Percentiles rank a stretch among this genome's conserved stretches.
Evolutionary conservation across 768 basidiomycete genomes (phyloP).

Genomic region (Pleurotus eryngii): DNA sequence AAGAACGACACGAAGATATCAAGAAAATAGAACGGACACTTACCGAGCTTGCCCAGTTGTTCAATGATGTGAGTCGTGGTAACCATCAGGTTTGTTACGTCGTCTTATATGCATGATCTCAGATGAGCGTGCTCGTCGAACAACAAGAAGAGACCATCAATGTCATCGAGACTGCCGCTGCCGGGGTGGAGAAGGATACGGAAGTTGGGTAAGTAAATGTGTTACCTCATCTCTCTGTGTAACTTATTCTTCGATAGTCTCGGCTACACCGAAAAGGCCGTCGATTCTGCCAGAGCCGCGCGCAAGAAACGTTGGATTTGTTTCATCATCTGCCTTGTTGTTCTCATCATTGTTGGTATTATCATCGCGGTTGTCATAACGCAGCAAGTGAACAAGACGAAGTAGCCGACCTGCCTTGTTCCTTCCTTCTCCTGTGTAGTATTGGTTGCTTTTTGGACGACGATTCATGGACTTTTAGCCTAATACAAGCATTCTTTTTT

Average conservation of each 20-base stretch:
- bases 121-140: slow-evolving; percentile 95
- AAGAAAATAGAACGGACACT: slow-evolving; percentile 93
- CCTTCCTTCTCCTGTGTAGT: slow-evolving; percentile 9
- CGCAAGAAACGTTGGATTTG: slow-evolving; percentile 98
- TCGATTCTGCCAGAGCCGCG: slow-evolving; percentile 80
- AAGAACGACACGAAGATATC: slow-evolving; percentile 94
- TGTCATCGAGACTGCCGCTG: slow-evolving; percentile 77
- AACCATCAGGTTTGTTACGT: not conserved
- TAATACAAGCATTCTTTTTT: slow-evolving; percentile 2
- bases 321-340: slow-evolving; percentile 68
- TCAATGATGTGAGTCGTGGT: slow-evolving; percentile 76
- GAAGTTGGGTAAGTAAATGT: slow-evolving; percentile 67
- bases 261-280: slow-evolving; percentile 82
- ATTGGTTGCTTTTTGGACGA: slow-evolving; percentile 1
- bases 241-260: slow-evolving; percentile 43
- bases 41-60: slow-evolving; percentile 89
- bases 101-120: slow-evolving; percentile 4
- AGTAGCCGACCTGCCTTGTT: slow-evolving; percentile 14
- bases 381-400: slow-evolving; percentile 38
- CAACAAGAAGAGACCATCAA: slow-evolving; percentile 90
- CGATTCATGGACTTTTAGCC: not conserved
- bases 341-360: slow-evolving; percentile 66
- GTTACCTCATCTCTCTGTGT: not conserved
- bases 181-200: slow-evolving; percentile 73
- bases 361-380: slow-evolving; percentile 57